Percentiles rank a stretch among this genome's conserved stretches.
Conservation (phyloP, 352 stramenopile genomes). For the Plasmopara halstedii region DNA sequence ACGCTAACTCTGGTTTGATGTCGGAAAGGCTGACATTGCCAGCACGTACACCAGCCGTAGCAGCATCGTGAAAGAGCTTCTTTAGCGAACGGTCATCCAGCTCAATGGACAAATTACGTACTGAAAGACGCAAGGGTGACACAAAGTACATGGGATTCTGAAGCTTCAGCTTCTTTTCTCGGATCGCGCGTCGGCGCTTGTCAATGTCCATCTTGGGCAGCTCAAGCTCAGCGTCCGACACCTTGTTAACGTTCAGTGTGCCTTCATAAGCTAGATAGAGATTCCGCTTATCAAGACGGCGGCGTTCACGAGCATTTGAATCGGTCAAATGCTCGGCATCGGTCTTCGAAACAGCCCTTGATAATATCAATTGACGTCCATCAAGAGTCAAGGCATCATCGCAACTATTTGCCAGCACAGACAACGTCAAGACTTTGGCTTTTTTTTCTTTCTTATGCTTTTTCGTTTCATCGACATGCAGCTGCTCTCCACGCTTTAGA, state of each 20-base stretch:
- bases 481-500: slow-evolving; percentile 42
- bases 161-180: slow-evolving; percentile 96
- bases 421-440: slow-evolving; percentile 54
- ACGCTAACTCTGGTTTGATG: slow-evolving; percentile 57
- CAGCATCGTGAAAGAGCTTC: slow-evolving; percentile 79
- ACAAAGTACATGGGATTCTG: slow-evolving; percentile 97
- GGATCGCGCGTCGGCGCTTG: slow-evolving; percentile 88
- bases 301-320: slow-evolving; percentile 45
- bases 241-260: slow-evolving; percentile 88
- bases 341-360: slow-evolving; percentile 62
- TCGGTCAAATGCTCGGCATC: slow-evolving; percentile 59
- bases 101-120: slow-evolving; percentile 86
- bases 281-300: slow-evolving; percentile 91
- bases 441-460: slow-evolving; percentile 58
- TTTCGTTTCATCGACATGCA: slow-evolving; percentile 29
- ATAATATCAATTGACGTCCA: slow-evolving; percentile 63
- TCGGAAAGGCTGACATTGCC: slow-evolving; percentile 76
- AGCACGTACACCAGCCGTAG: slow-evolving; percentile 57
- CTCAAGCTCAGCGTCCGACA: slow-evolving; percentile 77
- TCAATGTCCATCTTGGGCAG: slow-evolving; percentile 91
- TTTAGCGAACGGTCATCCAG: slow-evolving; percentile 91
- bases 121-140: slow-evolving; percentile 89
- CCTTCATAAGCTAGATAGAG: slow-evolving; percentile 94
- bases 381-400: slow-evolving; percentile 65
- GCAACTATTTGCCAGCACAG: slow-evolving; percentile 51